These are phyloP conservation scores for Zopfia rhizophila DNA, from an alignment of 2,329 filamentous ascomycete species.

Conservation along the genomic window DNA sequence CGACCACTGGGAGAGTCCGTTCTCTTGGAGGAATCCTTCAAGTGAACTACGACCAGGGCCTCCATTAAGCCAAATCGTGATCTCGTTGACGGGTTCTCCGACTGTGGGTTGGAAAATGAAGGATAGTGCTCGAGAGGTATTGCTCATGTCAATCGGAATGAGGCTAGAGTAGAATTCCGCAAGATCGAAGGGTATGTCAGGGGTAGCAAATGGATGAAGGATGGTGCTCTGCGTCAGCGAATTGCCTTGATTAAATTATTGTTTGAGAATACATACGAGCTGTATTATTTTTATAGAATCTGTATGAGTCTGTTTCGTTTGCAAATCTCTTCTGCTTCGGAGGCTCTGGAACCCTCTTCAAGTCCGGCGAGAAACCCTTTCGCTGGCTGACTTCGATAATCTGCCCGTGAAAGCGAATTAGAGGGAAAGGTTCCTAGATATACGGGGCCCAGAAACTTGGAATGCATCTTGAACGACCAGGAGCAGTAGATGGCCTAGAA, in stretches of 20 bases:
- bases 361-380: constrained; percentile 14
- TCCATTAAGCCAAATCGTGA: constrained; percentile 32
- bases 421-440: too few relatives aligned
- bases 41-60: constrained; percentile 25
- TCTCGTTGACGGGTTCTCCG: constrained; percentile 26
- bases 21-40: constrained; percentile 27
- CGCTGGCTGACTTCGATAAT: constrained; percentile 15
- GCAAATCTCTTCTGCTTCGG: constrained; percentile 8
- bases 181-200: constrained; percentile 24
- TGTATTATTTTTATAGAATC: constrained; percentile 17
- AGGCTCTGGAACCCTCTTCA: constrained; percentile 14
- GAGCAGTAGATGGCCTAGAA: too few relatives aligned
- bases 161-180: constrained; percentile 29
- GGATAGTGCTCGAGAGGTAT: constrained; percentile 26
- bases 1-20: constrained; percentile 25
- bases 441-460: too few relatives aligned
- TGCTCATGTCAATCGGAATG: constrained; percentile 27
- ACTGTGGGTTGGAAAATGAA: constrained; percentile 30
- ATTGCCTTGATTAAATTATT: background rate
- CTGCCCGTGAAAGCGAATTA: constrained; percentile 8
- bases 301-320: constrained; percentile 13
- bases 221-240: constrained; percentile 5
- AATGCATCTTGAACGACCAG: too few relatives aligned
- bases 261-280: constrained; percentile 7
- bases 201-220: constrained; percentile 21